A percentile compares a stretch with the other conserved stretches of the same genome.
Conservation (phyloP, 1,284 basidiomycete genomes). For the Austroboletus olivaceoglutinosus region DNA sequence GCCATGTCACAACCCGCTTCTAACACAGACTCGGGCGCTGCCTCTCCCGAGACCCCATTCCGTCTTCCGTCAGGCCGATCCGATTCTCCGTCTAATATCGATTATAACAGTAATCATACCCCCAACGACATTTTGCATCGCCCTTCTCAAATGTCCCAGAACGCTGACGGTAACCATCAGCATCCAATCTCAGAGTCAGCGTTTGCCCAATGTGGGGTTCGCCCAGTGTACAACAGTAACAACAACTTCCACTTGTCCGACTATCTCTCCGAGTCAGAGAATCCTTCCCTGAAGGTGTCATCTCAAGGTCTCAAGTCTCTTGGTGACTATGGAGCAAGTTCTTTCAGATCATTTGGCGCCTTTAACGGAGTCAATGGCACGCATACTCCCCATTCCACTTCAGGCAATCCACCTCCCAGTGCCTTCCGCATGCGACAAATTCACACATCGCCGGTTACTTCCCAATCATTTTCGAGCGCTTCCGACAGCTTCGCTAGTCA, state of each 20-base stretch:
- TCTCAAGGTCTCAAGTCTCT: constrained; percentile 38
- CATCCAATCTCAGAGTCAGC: constrained; percentile 32
- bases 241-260: constrained; percentile 40
- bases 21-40: constrained; percentile 51
- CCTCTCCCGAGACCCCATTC: constrained; percentile 55
- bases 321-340: constrained; percentile 40
- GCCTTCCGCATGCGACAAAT: constrained; percentile 35
- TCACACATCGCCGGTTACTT: constrained; percentile 16
- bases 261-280: constrained; percentile 37
- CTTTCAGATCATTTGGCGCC: constrained; percentile 35
- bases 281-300: constrained; percentile 39
- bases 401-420: constrained; percentile 27
- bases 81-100: constrained; percentile 48
- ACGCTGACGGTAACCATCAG: constrained; percentile 33
- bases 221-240: constrained; percentile 49
- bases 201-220: constrained; percentile 31
- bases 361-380: constrained; percentile 34
- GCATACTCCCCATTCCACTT: constrained; percentile 21
- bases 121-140: constrained; percentile 35
- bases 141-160: constrained; percentile 38
- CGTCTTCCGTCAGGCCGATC: constrained; percentile 46
- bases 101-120: constrained; percentile 33
- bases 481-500: constrained; percentile 27
- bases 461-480: constrained; percentile 26
- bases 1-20: constrained; percentile 35